Percentiles rank a stretch among this genome's conserved stretches.
These are phyloP conservation scores for Plasmopara viticola DNA, from an alignment of 352 stramenopile species.

Conservation along the genomic window DNA sequence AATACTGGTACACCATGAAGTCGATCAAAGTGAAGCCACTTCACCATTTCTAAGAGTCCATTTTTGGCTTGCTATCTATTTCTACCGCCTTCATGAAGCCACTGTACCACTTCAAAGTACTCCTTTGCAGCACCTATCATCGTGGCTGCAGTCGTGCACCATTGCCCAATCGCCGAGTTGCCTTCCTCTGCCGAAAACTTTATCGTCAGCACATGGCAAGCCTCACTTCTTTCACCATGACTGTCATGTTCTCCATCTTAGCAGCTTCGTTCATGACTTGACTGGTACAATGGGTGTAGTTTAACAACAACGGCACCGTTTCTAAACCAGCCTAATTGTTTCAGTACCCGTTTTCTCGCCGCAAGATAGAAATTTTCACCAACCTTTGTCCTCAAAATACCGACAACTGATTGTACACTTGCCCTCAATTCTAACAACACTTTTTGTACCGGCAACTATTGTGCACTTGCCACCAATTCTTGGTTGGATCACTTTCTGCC, in stretches of 20 bases:
- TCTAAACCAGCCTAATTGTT: not conserved
- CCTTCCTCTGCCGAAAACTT: not conserved
- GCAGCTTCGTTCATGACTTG: conserved; percentile 3
- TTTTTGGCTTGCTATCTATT: conserved; percentile 2
- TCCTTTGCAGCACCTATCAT: not conserved
- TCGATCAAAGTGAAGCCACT: conserved; percentile 7
- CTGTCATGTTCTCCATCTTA: not conserved
- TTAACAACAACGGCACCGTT: too few relatives aligned
- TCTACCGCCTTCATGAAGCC: conserved; percentile 1
- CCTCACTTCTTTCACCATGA: conserved; percentile 3
- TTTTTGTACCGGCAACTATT: too few relatives aligned
- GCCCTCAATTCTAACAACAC: too few relatives aligned
- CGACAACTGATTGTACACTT: conserved; percentile 1
- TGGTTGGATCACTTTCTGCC: too few relatives aligned
- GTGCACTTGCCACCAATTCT: too few relatives aligned
- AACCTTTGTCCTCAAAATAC: conserved; percentile 2
- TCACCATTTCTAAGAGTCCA: conserved; percentile 8
- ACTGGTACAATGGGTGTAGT: not conserved
- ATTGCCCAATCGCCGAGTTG: not conserved
- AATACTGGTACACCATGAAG: conserved; percentile 1
- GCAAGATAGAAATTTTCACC: not conserved
- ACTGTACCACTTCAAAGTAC: conserved; percentile 1
- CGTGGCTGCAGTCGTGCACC: conserved; percentile 4
- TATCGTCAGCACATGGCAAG: not conserved
- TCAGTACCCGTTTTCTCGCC: conserved; percentile 1